phyloP scores from a whole-genome alignment of 192 early-diverging fungal species.

The Umbelopsis vinacea region DNA sequence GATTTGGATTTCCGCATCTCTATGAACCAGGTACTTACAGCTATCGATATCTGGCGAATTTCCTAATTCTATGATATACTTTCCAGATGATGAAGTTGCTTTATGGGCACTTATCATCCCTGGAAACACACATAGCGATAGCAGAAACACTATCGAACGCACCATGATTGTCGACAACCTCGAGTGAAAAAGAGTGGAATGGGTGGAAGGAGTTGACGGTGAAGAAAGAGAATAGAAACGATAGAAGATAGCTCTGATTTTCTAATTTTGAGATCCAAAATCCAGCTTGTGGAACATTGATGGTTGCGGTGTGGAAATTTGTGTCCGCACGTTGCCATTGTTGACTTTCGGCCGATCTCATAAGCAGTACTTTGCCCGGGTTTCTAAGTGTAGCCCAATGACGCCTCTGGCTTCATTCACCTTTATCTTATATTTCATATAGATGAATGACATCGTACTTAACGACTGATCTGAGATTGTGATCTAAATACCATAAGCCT shows the following conservation, averaged over 20 bases:
- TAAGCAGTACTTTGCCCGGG: no score
- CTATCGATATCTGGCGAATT: constrained; percentile 1
- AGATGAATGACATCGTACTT: no score
- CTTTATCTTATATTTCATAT: no score
- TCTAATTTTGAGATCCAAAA: constrained; percentile 1
- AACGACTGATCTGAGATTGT: no score
- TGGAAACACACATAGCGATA: not conserved
- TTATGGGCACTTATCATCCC: not conserved
- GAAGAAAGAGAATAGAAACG: not conserved
- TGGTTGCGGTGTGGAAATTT: not conserved
- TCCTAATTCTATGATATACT: not conserved
- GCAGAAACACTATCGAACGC: not conserved
- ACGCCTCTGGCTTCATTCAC: no score
- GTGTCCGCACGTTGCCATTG: not conserved
- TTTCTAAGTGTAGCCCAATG: no score
- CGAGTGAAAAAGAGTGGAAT: not conserved
- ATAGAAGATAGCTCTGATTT: not conserved
- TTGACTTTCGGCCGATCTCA: no score
- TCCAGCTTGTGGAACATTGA: not conserved
- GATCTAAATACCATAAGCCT: no score
- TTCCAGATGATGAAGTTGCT: not conserved
- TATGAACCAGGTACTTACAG: not conserved
- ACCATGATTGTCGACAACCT: not conserved
- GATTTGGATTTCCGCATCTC: not conserved
- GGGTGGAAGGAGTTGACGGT: not conserved